Percentiles rank a stretch among this genome's conserved stretches.
phyloP scores from a whole-genome alignment of 208 protist species.

The Wallacemonas sp. region DNA sequence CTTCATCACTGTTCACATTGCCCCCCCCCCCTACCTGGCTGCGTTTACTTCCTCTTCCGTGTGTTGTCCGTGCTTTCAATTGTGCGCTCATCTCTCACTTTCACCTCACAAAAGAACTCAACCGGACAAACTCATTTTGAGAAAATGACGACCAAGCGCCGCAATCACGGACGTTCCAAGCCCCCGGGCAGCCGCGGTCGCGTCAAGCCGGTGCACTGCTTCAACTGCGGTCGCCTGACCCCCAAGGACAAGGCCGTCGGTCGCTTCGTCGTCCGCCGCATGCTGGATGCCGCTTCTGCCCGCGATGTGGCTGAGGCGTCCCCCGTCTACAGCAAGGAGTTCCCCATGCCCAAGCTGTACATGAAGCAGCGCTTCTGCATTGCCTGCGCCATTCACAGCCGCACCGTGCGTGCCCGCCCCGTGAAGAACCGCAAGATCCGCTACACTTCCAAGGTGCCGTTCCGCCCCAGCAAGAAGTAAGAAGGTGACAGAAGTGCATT shows the following conservation, averaged over 20 bases:
- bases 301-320: conserved; percentile 97
- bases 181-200: conserved; percentile 90
- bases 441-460: conserved; percentile 84
- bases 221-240: conserved; percentile 91
- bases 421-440: conserved; percentile 83
- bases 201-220: conserved; percentile 92
- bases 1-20: no score
- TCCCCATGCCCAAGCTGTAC: conserved; percentile 98
- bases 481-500: neutral
- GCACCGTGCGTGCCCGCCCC: conserved; percentile 94
- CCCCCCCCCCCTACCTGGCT: no score
- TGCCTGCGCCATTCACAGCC: conserved; percentile 99
- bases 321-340: conserved; percentile 90
- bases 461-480: conserved; percentile 60
- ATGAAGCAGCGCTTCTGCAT: conserved; percentile 99
- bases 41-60: no score
- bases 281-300: conserved; percentile 97
- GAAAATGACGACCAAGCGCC: conserved; percentile 92
- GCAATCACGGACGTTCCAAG: conserved; percentile 93
- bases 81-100: neutral
- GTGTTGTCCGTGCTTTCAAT: no score
- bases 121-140: conserved; percentile 16
- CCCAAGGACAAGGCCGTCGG: conserved; percentile 98
- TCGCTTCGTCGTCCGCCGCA: conserved; percentile 98
- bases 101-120: neutral